Base-by-base conservation (phyloP, 2,329 filamentous ascomycete species). In the Cadophora sp. region DNA sequence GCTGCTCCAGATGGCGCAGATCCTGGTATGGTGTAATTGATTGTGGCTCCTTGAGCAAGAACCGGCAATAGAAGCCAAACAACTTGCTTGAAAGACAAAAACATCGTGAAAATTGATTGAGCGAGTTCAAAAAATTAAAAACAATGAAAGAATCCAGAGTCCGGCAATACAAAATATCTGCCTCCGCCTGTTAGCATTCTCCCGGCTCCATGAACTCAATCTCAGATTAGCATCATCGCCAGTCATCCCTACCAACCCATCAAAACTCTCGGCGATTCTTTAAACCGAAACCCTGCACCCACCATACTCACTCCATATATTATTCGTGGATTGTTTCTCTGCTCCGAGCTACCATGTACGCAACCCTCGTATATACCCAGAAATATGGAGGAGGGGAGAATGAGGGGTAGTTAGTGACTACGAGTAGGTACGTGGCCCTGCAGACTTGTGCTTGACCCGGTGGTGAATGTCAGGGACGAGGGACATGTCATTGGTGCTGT, bases 11-110 rank as follows among this genome's bases (percentile, higher is more conserved):
- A 65, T 11, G 75, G 74, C 46, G 72, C 73, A 62, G 69, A 58
- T 9, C 64, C 31, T 4, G 74, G 74, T n/a, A 76, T 50, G 37
- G 69, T 67, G 61, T 77, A 75, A 26, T 64, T 68, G 14, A 72
- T 56, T 29, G 64, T 68, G 2, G 66, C 69, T 46, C 55, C 27
- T n/a, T 43, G 46, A 31, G 56, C 69, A 5, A 68, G 64, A 46
- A 56, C 66, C 61, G 66, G 70, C 27, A 71, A 56, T 11, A 71
- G n/a, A 29, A 67, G 31, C 69, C 67, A 73, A 22, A 66, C 55
- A 19, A 63, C 37, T 64, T 71, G 68, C 24, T 65, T 69, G 12
- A 27, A 51, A 43, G 65, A 60, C 12, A 67, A 51, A 31, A 68
- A 53, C 71, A 72, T 72, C 1, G 29, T 58, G 61, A 5, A 5